Base-by-base conservation (phyloP, 768 basidiomycete genomes). In the Daedalea quercina region DNA sequence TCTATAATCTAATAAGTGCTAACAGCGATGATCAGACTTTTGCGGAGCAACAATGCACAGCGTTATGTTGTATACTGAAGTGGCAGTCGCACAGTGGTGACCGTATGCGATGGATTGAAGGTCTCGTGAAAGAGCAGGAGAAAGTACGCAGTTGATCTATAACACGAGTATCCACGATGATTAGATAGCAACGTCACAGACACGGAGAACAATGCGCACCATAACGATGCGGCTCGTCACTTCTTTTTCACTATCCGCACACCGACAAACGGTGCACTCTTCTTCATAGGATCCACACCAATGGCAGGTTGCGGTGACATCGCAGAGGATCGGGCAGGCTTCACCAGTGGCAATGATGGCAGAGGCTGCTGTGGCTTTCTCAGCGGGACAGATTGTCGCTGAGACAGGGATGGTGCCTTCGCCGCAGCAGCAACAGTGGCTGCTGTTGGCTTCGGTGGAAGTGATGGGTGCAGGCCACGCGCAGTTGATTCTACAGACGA, bases 391-490 rank as follows among this genome's bases (percentile, higher is more conserved):
- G 49, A 13, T 12, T 28, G 42, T 26, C 50, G 50, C 23, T 17
- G 22, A 8, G 40, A 15, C 20, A 24, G 8, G 24, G 26, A 41
- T 23, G 25, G 52, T n/a, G 12, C 44, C 40, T n/a, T n/a, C n/a
- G n/a, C n/a, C n/a, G n/a, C n/a, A n/a, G 19, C 22, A 43, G 53
- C 45, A 47, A 20, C 49, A 24, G 51, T 40, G 52, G 31, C 53
- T 52, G 47, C 45, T 12, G 47, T 25, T 9, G 68, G 57, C 54
- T 67, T 77, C 22, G 69, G 44, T 2, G 80, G 56, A 41, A 65
- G 55, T 33, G 55, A 57, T 9, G 64, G 62, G 25, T 63, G 55
- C 23, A 48, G 48, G 24, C 46, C 41, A 11, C 52, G 52, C 19
- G 61, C 37, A 3, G 57, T 22, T 12, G 54, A 24, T 13, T 45